Percentiles rank a stretch among this genome's conserved stretches.
Evolutionary conservation across 2,329 filamentous ascomycete genomes (phyloP).

Genomic region (Pseudovirgaria hyperparasitica): DNA sequence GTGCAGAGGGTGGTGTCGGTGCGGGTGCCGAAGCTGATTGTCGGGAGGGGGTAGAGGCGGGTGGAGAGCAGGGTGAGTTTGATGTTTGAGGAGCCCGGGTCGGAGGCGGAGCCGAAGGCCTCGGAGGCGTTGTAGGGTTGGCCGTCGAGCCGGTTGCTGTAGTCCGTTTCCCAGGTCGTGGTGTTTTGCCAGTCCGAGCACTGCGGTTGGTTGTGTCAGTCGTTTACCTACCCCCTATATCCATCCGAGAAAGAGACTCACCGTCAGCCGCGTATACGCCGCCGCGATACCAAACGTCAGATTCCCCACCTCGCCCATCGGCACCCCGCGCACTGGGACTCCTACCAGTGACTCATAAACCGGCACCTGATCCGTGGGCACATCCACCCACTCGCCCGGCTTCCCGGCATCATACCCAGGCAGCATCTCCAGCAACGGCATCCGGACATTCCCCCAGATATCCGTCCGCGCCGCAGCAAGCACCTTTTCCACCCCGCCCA

Average conservation of each 20-base stretch:
- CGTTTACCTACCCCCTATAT: background rate
- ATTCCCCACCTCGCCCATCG: background rate
- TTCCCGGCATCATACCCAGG: background rate
- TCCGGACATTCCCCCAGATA: slow-evolving; percentile 1
- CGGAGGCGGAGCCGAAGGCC: background rate
- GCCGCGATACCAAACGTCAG: background rate
- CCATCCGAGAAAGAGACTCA: background rate
- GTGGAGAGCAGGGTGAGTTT: background rate
- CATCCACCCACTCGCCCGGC: background rate
- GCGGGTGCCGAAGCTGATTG: slow-evolving; percentile 2
- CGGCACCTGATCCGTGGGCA: background rate
- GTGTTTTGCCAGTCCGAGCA: too few species aligned
- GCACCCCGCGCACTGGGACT: background rate
- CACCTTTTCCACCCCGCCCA: background rate
- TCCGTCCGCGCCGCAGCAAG: background rate
- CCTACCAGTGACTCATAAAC: slow-evolving; percentile 1
- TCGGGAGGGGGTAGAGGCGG: background rate
- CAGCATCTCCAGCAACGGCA: slow-evolving; percentile 1
- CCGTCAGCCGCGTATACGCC: background rate
- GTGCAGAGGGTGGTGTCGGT: slow-evolving; percentile 4
- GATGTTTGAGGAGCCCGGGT: background rate
- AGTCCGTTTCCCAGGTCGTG: background rate
- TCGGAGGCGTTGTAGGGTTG: background rate
- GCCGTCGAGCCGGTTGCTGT: background rate
- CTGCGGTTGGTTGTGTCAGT: background rate